Evolutionary conservation across 2,329 filamentous ascomycete genomes (phyloP).

Genomic region (Botrytis sinoallii): DNA sequence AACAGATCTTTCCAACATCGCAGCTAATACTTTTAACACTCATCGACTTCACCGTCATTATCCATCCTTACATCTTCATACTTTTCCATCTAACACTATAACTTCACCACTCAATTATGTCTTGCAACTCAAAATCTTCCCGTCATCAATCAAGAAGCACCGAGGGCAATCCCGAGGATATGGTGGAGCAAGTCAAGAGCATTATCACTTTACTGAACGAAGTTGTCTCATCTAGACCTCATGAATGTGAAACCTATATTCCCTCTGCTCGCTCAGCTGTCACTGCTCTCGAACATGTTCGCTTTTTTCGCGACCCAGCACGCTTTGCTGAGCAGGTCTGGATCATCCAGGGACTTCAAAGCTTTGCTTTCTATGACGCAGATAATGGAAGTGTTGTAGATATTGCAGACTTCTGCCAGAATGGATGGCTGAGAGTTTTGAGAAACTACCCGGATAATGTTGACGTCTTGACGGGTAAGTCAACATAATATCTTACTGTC

Average conservation of each 20-base stretch:
- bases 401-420: slow-evolving; percentile 49
- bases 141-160: slow-evolving; percentile 26
- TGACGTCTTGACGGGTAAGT: slow-evolving; percentile 43
- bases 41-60: background rate
- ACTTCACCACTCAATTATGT: slow-evolving; percentile 15
- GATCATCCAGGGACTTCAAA: slow-evolving; percentile 46
- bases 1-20: background rate
- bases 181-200: slow-evolving; percentile 34
- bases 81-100: background rate
- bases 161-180: slow-evolving; percentile 27
- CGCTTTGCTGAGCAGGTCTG: slow-evolving; percentile 42
- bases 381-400: slow-evolving; percentile 46
- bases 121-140: slow-evolving; percentile 30
- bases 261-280: slow-evolving; percentile 42
- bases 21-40: background rate
- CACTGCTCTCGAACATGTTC: slow-evolving; percentile 40
- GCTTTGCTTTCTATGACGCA: slow-evolving; percentile 48
- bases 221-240: slow-evolving; percentile 28
- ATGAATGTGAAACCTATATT: slow-evolving; percentile 37
- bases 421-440: slow-evolving; percentile 46
- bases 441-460: slow-evolving; percentile 45
- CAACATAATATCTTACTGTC: background rate
- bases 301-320: slow-evolving; percentile 40
- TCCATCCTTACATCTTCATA: background rate
- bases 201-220: slow-evolving; percentile 32